Evolutionary conservation across 345 rosid species (phyloP), one percentile per base, ranked within the genome.

Genomic region (Punica granatum): DNA sequence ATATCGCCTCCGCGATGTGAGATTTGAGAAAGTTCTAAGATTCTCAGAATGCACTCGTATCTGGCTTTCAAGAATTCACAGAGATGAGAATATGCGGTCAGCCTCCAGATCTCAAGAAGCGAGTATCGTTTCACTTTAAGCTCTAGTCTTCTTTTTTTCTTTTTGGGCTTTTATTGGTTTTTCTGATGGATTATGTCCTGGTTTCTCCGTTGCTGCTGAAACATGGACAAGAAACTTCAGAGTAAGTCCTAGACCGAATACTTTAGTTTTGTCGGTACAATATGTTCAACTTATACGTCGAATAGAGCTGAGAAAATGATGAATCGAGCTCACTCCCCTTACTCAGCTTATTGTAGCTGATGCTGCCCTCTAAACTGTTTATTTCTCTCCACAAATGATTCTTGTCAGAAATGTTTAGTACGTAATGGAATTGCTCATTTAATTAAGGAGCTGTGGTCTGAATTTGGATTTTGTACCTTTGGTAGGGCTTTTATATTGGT

Each of bases 141-240:
- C 12, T 21, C 25, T 35, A 7, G 7, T 21, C 31, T 21, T 14
- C n/a, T 16, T 12, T 23, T 42, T 28, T 25, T 61, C 37, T 67
- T 41, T 11, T 18, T 23, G 13, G 16, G 39, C 35, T 42, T 18
- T 32, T 25, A n/a, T 51, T 28, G 12, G 28, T 30, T 15, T 23
- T 60, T 33, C 64, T 60, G 30, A 43, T 42, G 67, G 8, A 12
- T 30, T 26, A 0, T 42, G 28, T 68, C 19, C 8, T 32, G n/a
- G 7, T 66, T 61, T 39, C 43, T 48, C n/a, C 36, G 16, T 23
- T 23, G 34, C 59, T n/a, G 36, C 72, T 68, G 76, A 34, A 68
- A 68, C 76, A 73, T 73, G 76, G 76, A 73, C 76, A 73, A 68
- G 68, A 63, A 73, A 61, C 76, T 73, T 36, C 76, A 73, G 54